Evolutionary conservation across 352 stramenopile genomes (phyloP), one percentile per base, ranked within the genome.

Genomic region (Pilasporangium apinafurcum): DNA sequence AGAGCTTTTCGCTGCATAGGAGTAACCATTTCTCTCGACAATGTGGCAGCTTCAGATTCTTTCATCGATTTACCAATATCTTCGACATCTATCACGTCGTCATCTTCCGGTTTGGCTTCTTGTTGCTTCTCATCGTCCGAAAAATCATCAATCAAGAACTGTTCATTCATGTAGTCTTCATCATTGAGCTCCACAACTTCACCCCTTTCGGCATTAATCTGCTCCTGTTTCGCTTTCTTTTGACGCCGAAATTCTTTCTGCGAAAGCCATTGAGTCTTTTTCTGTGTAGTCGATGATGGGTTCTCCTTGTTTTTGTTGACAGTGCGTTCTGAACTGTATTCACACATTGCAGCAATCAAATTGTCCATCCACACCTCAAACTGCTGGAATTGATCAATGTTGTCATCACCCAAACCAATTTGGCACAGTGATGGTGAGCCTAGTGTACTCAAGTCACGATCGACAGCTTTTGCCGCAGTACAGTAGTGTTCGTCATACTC

Each of bases 21-120:
- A 7, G 95, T 99, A 9, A 98, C 84, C 95, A 98, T 98, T 57
- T 98, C 92, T 6, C 73, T 71, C 17, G 73, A 83, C 30, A 82
- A 59, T 16, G 47, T 75, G 0, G 73, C 76, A 0, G 72, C 82
- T 46, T 86, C 72, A 2, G 79, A 82, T 45, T 93, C 79, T 44
- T 92, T 89, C 73, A 95, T 92, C 27, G 70, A 81, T 51, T 79
- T 76, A 50, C 82, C 85, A 25, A 95, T 69, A 43, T 95, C 85
- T 38, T 95, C 85, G 9, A 95, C 70, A 41, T 95, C 85, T 10
- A 93, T 62, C 31, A 93, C 68, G 4, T 68, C 75, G 28, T 83
- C 66, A 3, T 44, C 56, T 9, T 52, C 41, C 40, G 59, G 52
- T 8, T 72, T 60, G 3, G 21, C 41, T 20, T 51, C 57, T 1